These are phyloP conservation scores for Trebouxia gelatinosa DNA, from an alignment of 163 green algal genomes.

Conservation along the genomic window DNA sequence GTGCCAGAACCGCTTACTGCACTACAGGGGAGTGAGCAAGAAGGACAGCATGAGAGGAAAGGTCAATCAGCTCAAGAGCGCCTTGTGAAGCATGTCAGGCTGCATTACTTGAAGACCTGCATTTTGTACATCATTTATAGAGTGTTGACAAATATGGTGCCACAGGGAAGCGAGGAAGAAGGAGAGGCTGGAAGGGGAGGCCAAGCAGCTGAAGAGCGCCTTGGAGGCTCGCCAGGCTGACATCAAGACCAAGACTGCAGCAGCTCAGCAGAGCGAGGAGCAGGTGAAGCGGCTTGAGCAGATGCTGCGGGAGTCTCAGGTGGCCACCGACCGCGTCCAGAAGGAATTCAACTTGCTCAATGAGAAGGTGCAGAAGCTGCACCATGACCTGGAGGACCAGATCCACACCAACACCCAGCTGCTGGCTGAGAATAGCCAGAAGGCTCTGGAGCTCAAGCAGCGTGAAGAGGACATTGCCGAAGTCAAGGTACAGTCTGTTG, in stretches of 20 bases:
- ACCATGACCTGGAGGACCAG: slow-evolving; percentile 88
- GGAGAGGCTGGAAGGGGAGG: slow-evolving; percentile 85
- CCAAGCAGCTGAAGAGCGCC: slow-evolving; percentile 69
- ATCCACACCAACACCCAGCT: slow-evolving; percentile 88
- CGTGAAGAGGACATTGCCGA: slow-evolving; percentile 85
- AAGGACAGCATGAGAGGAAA: background rate
- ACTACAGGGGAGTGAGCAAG: background rate
- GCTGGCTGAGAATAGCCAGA: slow-evolving; percentile 80
- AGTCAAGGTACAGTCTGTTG: no score
- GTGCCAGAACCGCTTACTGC: background rate
- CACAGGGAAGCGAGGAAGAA: slow-evolving; percentile 71
- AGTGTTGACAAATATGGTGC: slow-evolving; percentile 34
- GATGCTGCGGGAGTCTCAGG: slow-evolving; percentile 61
- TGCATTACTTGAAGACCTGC: background rate
- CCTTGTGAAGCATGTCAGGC: background rate
- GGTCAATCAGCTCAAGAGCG: background rate
- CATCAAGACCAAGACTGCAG: slow-evolving; percentile 72
- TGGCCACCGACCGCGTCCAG: slow-evolving; percentile 68
- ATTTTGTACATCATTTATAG: background rate
- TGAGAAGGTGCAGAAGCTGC: slow-evolving; percentile 85
- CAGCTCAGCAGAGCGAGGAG: slow-evolving; percentile 69
- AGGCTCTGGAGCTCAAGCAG: slow-evolving; percentile 79
- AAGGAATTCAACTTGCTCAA: slow-evolving; percentile 87
- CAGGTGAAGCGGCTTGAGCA: slow-evolving; percentile 67
- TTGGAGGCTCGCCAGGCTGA: slow-evolving; percentile 75